Percentiles rank a stretch among this genome's conserved stretches.
Conservation (phyloP, 2,329 filamentous ascomycete species). For the Aspergillus caelatus region DNA sequence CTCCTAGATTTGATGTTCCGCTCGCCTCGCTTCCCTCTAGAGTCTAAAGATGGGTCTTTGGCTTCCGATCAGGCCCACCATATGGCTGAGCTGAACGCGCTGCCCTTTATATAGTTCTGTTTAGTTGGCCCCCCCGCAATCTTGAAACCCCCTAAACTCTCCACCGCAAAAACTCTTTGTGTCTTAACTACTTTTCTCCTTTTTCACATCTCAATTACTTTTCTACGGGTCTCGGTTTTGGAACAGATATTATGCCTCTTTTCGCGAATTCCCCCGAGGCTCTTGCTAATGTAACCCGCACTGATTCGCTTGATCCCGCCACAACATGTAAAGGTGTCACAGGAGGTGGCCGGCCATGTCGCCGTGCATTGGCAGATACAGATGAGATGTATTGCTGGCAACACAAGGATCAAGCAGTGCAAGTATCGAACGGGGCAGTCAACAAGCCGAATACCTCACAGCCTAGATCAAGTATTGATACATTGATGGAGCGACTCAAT, state of each 20-base stretch:
- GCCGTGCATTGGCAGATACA: slow-evolving; percentile 65
- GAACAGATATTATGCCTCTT: slow-evolving; percentile 59
- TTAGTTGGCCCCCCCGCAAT: not conserved
- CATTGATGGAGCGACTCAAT: slow-evolving; percentile 75
- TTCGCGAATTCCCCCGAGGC: slow-evolving; percentile 78
- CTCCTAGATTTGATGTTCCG: not conserved
- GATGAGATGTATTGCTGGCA: slow-evolving; percentile 81
- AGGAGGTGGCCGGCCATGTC: slow-evolving; percentile 77
- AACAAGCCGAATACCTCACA: slow-evolving; percentile 33
- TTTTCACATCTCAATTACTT: not conserved
- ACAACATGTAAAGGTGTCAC: slow-evolving; percentile 90
- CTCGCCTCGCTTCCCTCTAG: not conserved
- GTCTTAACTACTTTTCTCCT: not conserved
- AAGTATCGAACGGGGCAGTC: slow-evolving; percentile 34
- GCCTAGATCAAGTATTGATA: slow-evolving; percentile 81
- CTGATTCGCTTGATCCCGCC: slow-evolving; percentile 80
- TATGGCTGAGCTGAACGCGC: not conserved
- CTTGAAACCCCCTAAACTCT: not conserved
- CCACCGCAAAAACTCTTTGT: not conserved
- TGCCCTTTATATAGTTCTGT: slow-evolving; percentile 7
- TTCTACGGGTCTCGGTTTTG: not conserved
- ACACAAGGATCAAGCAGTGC: slow-evolving; percentile 80
- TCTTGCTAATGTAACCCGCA: slow-evolving; percentile 64
- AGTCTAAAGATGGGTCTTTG: slow-evolving; percentile 3
- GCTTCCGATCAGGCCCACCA: not conserved